These are phyloP conservation scores for Trametopsis cervina DNA, from an alignment of 768 basidiomycete species.

Conservation along the genomic window DNA sequence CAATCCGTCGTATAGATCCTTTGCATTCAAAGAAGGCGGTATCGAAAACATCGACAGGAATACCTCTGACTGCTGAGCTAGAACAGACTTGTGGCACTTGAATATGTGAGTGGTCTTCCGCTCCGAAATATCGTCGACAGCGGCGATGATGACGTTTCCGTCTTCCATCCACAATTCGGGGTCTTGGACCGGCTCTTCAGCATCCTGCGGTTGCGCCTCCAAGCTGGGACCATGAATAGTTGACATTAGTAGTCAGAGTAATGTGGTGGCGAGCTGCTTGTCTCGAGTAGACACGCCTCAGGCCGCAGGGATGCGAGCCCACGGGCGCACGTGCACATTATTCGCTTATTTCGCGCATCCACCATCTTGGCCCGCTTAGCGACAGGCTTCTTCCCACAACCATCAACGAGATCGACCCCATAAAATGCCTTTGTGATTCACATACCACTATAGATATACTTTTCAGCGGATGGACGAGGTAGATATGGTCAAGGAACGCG, in stretches of 20 bases:
- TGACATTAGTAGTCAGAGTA: not conserved
- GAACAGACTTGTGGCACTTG: not conserved
- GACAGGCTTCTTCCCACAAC: too few relatives aligned
- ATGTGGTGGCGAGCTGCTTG: not conserved
- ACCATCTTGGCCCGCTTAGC: too few relatives aligned
- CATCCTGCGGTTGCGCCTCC: too few relatives aligned
- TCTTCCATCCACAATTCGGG: not conserved
- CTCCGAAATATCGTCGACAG: not conserved
- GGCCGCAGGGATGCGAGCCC: too few relatives aligned
- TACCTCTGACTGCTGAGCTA: not conserved
- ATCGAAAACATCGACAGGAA: not conserved
- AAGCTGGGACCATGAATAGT: too few relatives aligned
- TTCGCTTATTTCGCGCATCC: not conserved
- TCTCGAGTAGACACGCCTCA: not conserved
- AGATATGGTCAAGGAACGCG: too few relatives aligned
- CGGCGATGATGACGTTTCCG: not conserved
- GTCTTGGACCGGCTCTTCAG: not conserved
- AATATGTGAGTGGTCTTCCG: not conserved
- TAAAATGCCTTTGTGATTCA: too few relatives aligned
- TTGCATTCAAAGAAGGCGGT: not conserved
- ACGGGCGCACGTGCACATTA: too few relatives aligned
- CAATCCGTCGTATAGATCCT: not conserved
- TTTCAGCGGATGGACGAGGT: too few relatives aligned
- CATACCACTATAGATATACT: too few relatives aligned
- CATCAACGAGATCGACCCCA: too few relatives aligned